Base-by-base conservation (phyloP, 495 filamentous ascomycete genomes). In the Podospora pseudoanserina region DNA sequence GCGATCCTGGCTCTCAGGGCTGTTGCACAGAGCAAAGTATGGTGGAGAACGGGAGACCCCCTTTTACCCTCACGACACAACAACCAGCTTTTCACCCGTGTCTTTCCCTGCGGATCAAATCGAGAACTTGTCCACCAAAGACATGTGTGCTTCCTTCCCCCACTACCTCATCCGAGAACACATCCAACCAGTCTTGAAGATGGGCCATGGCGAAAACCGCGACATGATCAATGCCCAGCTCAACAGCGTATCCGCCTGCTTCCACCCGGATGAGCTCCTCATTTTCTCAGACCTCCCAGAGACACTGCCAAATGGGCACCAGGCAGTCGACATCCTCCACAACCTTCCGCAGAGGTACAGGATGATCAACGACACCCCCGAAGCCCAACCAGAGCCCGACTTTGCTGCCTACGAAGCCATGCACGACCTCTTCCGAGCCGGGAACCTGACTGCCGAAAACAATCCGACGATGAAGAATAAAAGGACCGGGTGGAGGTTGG, bases 401-500 rank as follows among this genome's bases (percentile, higher is more conserved):
- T 79, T 69, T 63, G 63, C 18, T 4, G 0, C 87, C 88, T 30
- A 89, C 78, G 73, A 90, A 90, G 28, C 81, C 70, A 39, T 82
- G 78, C 20, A 80, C 68, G 7, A 60, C 20, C 64, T 73, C 9
- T 16, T 58, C 4, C 18, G 30, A 20, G 65, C 60, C 15, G 67
- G 66, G 27, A 66, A 65, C 28, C 70, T 74, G 30, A 67, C 68
- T 30, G 18, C 23, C 65, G 67, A 70, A 9, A 72, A 69, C 58
- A 70, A 74, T 39, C 70, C 72, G 0, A 61, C 66, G 3, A 53
- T 57, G 20, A 61, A 70, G 39, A 77, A 75, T 16, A 49, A 16
- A 16, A 49, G 39, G 39, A 49, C 39, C 39, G 73, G 73, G 23
- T 92, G 89, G 88, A 82, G 81, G 64, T 78, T 90, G 16, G 89